phyloP scores from a whole-genome alignment of 129 eudicot genomes.

The Artemisia argyi region DNA sequence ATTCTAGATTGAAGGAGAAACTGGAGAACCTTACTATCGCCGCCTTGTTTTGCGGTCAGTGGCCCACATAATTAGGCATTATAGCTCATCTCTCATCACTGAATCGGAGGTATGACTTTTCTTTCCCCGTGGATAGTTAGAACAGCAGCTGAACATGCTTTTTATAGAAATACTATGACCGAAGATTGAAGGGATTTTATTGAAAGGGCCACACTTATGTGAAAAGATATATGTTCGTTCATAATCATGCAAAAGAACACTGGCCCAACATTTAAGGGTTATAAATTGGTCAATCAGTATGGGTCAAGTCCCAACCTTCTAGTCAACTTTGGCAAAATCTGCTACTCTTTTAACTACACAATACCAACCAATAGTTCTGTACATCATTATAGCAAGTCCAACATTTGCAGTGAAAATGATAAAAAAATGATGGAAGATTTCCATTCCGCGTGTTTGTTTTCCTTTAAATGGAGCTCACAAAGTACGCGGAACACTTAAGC shows the following conservation, averaged over 20 bases:
- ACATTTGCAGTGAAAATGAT: slow-evolving; percentile 20
- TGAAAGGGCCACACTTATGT: too few relatives aligned
- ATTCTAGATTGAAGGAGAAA: slow-evolving; percentile 86
- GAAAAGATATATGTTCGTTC: too few relatives aligned
- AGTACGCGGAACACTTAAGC: neutral
- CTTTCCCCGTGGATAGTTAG: slow-evolving; percentile 4
- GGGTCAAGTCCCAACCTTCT: too few relatives aligned
- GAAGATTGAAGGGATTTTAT: too few relatives aligned
- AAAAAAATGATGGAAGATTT: neutral
- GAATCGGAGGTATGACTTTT: slow-evolving; percentile 81
- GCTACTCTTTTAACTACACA: neutral
- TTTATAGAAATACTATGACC: neutral
- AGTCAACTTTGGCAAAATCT: too few relatives aligned
- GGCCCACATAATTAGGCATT: slow-evolving; percentile 92
- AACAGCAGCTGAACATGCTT: slow-evolving; percentile 16
- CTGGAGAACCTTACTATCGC: slow-evolving; percentile 94
- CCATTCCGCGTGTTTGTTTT: neutral
- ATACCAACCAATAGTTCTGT: slow-evolving; percentile 7
- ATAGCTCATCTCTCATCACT: slow-evolving; percentile 90
- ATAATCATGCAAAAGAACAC: too few relatives aligned
- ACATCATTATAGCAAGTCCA: slow-evolving; percentile 4
- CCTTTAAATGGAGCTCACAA: too few relatives aligned
- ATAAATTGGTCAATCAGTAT: too few relatives aligned
- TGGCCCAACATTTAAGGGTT: too few relatives aligned
- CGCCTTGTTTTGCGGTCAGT: slow-evolving; percentile 97